Evolutionary conservation across 257 asterid species (phyloP), one percentile per base, ranked within the genome.

Genomic region (Petunia secreta): DNA sequence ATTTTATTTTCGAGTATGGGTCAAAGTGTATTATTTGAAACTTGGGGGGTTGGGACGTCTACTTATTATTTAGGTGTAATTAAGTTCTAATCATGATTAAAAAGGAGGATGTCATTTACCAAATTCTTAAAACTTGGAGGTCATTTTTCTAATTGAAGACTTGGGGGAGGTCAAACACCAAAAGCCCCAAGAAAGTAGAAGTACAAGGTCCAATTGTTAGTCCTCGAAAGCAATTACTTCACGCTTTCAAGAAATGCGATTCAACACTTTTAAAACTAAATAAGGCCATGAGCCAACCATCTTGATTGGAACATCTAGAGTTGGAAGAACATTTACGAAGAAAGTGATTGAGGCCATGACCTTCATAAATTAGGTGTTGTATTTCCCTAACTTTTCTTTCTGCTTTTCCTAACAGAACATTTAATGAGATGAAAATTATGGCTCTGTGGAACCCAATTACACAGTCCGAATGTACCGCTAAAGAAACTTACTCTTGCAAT

Each of bases 381-480:
- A 58, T 84, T 75, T 50, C 75, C 6, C 63, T 4, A 0, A 44
- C 52, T 34, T 6, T 77, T 64, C 66, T 75, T 46, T 71, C 48
- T 14, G 37, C 8, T 13, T 11, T 48, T 14, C 43, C 63, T 11
- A 58, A 60, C 59, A 0, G 4, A 34, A 25, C 6, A 9, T 46
- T 25, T 48, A 58, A 46, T 48, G 5, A 4, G 25, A 9, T 71
- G 8, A 71, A 0, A 1, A 90, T 96, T 77, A 86, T 96, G 98
- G 98, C 99, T 52, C 97, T 96, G 58, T 94, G 98, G 13, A 96
- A 96, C 77, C 99, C 99, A 39, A 96, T 98, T 55, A 86, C 97
- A 79, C 98, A 96, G 88, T 63, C 99, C n/a, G 99, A 96, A 91
- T 96, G 99, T 91, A 92, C 99, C 50, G 98, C 99, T 54, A 96